Base-by-base conservation (phyloP, 2,329 filamentous ascomycete genomes). In the Cytospora chrysosperma region DNA sequence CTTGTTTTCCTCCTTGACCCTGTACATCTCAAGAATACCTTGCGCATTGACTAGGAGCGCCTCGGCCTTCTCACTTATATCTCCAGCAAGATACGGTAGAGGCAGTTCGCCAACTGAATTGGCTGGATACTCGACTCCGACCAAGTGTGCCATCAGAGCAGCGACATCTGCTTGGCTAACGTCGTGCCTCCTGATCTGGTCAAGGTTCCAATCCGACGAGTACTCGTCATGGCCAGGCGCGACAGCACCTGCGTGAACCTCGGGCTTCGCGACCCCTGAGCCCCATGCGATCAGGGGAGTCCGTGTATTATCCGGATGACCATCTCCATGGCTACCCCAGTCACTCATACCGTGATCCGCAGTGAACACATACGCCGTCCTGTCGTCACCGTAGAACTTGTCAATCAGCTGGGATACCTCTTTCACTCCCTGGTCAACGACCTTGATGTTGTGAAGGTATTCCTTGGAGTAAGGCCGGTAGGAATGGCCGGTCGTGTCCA, bases 271-370 rank as follows among this genome's bases (percentile, higher is more conserved):
- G 47, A 98, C 86, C 10, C 95, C 95, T 60, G 95, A 92, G 13
- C 95, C 95, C 95, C 95, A 99, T 3, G 85, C 88, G 69, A 99
- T 91, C 34, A 99, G 80, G 0, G 95, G 95, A 0, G 95, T 99
- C 57, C 95, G 86, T 3, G 95, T 99, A 71, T 98, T 99, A 75
- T 99, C 91, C 0, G 95, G 95, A 76, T 99, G 93, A 9, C 95
- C 95, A 75, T 99, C 95, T 43, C 96, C 96, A 74, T 99, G 96
- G 70, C 93, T 98, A n/a, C 96, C 95, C 89, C 91, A 97, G 76
- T 99, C 95, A 72, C 92, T 98, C 95, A 99, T 99, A 21, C 95
- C 95, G 75, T 99, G 95, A 72, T 99, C 95, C 9, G 95, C 95
- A 1, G 96, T 99, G 73, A 99, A 99, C 19, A 99, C 86, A 74